Base-by-base conservation (phyloP, 1,284 basidiomycete species). In the Malassezia caprae region DNA sequence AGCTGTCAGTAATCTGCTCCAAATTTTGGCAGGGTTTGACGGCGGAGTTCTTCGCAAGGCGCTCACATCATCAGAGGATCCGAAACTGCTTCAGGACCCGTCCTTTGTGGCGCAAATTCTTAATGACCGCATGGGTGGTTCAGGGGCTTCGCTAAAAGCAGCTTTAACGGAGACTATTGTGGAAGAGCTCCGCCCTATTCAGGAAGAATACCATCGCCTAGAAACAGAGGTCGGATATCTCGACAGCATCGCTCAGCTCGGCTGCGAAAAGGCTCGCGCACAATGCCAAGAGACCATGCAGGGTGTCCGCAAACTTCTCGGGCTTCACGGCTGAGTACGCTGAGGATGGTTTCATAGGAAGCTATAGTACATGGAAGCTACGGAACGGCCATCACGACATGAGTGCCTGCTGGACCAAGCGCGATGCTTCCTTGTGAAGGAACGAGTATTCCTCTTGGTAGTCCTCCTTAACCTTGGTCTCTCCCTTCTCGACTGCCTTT, bases 371-470 rank as follows among this genome's bases (percentile, higher is more conserved):
- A 48, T 8, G 44, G 30, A 12, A 30, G 37, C 43, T 52, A 52
- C 39, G 19, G 26, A 24, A 24, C 44, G 37, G 19, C 24, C 30
- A 26, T 44, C 19, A 52, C 8, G 26, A 21, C 49, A 57, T 30
- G 26, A 57, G 55, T 34, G 47, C 17, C 27, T 52, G 43, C 35
- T 47, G 19, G 13, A 57, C 55, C 26, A 57, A 35, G 15, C 50
- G 55, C 15, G 55, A 30, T 4, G 55, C 86, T 78, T 96, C 90
- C 72, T 82, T 81, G 68, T 82, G 83, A 68, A 88, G 85, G 74
- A 90, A 86, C 50, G 87, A 81, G 76, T 89, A 93, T 60, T 87
- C 77, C 66, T 88, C 86, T 68, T 80, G 78, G 76, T 88, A 91
- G 65, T 90, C 88, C 48, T 86, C 82, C 51, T 83, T 83, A 47